Evolutionary conservation across 176 grass and related monocot species (phyloP).

Genomic region (Zoysia pacifica): DNA sequence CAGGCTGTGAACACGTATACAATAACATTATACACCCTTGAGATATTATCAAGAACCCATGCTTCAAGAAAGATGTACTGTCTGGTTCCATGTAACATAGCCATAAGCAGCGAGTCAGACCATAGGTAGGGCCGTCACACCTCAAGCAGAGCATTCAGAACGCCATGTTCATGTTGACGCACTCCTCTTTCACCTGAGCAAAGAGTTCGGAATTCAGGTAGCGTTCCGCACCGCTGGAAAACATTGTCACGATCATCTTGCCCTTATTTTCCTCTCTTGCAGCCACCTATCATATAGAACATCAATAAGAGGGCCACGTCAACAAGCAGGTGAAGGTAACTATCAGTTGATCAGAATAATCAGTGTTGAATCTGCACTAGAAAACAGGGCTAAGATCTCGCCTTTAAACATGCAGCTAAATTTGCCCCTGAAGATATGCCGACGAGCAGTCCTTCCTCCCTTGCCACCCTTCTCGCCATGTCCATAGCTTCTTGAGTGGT

Average conservation of each 20-base stretch:
- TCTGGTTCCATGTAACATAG: background rate
- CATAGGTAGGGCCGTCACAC: background rate
- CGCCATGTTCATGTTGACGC: constrained; percentile 54
- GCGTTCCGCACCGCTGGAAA: constrained; percentile 71
- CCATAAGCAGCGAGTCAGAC: background rate
- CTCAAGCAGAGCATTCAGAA: constrained; percentile 38
- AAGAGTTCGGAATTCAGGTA: constrained; percentile 69
- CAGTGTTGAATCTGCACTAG: background rate
- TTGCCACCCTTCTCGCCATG: constrained; percentile 71
- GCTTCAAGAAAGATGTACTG: constrained; percentile 4
- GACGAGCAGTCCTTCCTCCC: constrained; percentile 83
- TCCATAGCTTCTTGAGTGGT: constrained; percentile 71
- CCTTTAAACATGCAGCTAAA: constrained; percentile 78
- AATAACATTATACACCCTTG: background rate
- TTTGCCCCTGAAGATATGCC: constrained; percentile 90
- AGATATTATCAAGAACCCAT: background rate
- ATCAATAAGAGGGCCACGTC: background rate
- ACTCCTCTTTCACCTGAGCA: constrained; percentile 65
- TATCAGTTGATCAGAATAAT: background rate
- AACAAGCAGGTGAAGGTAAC: constrained; percentile 9
- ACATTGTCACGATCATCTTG: constrained; percentile 82
- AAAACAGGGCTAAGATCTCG: constrained; percentile 2
- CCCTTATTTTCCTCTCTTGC: constrained; percentile 66
- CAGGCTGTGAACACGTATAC: background rate
- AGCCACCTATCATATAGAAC: constrained; percentile 50